These are phyloP conservation scores for Colletotrichum lini DNA, from an alignment of 2,329 filamentous ascomycete species.

Conservation along the genomic window DNA sequence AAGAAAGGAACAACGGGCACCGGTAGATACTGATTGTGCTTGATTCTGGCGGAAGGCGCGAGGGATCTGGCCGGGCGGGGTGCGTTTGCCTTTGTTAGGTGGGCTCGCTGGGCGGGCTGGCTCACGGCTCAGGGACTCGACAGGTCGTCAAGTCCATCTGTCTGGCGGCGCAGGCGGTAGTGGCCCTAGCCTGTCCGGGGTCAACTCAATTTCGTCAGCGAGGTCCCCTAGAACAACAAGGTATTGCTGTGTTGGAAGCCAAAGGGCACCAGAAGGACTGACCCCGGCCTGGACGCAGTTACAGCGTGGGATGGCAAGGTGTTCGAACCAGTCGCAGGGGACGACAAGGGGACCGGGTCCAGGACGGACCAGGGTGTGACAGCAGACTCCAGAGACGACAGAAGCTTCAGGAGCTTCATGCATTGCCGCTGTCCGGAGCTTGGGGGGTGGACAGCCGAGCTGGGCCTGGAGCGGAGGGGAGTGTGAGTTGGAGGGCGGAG, in stretches of 20 bases:
- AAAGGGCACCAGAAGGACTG: conserved; percentile 30
- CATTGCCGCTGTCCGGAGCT: conserved; percentile 25
- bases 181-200: conserved; percentile 22
- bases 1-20: conserved; percentile 1
- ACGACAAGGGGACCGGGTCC: conserved; percentile 14
- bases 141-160: too few relatives aligned
- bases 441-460: neutral
- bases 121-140: conserved; percentile 4
- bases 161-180: neutral
- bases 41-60: conserved; percentile 1
- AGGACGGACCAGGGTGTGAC: conserved; percentile 26
- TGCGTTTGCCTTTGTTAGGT: conserved; percentile 28
- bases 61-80: neutral
- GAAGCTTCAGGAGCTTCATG: conserved; percentile 42
- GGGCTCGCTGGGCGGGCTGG: conserved; percentile 12
- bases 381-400: conserved; percentile 36
- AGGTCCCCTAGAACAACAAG: neutral
- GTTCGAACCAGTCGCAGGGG: conserved; percentile 21
- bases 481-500: neutral
- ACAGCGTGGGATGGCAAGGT: conserved; percentile 3
- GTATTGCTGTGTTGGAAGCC: too few relatives aligned
- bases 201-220: neutral
- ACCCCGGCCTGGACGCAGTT: conserved; percentile 7
- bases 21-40: conserved; percentile 27
- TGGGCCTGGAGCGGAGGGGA: conserved; percentile 8